A percentile compares a stretch with the other conserved stretches of the same genome.
phyloP scores from a whole-genome alignment of 345 rosid species.

The Balakata baccata region DNA sequence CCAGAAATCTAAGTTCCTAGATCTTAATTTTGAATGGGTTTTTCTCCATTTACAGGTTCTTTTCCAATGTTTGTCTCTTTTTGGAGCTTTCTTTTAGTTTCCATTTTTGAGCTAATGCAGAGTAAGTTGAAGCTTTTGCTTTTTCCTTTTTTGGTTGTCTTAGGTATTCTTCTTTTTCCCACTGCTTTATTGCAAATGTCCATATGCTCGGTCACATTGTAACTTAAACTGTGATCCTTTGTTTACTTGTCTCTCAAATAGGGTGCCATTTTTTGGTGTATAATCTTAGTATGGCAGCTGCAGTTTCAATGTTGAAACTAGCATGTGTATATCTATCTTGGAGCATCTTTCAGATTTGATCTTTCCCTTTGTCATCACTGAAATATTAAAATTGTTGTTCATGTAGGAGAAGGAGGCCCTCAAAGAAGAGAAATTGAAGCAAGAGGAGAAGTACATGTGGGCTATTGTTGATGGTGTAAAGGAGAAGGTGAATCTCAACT shows the following conservation, averaged over 20 bases:
- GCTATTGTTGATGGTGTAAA: constrained; percentile 91
- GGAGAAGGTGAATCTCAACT: constrained; percentile 60
- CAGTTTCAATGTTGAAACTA: constrained; percentile 2
- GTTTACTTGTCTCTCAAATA: not conserved
- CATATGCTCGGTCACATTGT: not conserved
- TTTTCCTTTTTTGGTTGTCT: not conserved
- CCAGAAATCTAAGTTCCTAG: not conserved
- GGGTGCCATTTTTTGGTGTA: not conserved
- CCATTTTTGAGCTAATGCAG: not conserved
- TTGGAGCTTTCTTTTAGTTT: not conserved
- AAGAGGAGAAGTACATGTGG: constrained; percentile 98
- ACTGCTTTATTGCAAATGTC: constrained; percentile 1
- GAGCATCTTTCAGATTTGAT: too few species aligned
- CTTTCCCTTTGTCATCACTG: constrained; percentile 16
- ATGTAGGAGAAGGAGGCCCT: constrained; percentile 86
- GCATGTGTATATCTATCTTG: not conserved
- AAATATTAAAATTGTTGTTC: constrained; percentile 8
- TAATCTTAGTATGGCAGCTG: not conserved
- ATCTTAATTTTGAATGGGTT: not conserved
- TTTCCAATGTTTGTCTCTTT: too few species aligned
- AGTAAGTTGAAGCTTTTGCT: not conserved
- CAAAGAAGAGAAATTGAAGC: constrained; percentile 86
- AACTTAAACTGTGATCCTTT: not conserved
- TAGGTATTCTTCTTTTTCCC: too few species aligned
- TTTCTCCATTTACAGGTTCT: not conserved